Base-by-base conservation (phyloP, 179 eudicot genomes). In the Patellifolia procumbens region DNA sequence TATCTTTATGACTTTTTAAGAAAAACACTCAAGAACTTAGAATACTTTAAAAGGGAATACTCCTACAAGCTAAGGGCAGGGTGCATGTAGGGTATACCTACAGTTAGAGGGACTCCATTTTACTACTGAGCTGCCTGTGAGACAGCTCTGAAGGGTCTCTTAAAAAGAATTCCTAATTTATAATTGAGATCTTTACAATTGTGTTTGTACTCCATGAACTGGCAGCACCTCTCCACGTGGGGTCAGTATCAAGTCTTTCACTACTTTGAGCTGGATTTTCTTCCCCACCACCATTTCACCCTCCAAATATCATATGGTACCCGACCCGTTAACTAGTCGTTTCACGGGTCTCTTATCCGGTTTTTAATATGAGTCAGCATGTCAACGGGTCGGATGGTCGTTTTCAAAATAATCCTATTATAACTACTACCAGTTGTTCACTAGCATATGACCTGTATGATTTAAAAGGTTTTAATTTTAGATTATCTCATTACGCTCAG, bases 191-290 rank as follows among this genome's bases (percentile, higher is more conserved):
- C 70, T 62, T 71, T 60, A 77, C 61, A 77, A 70, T 16, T 43
- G 58, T 61, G 59, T 19, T 67, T 63, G 55, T 72, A 63, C 72
- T 9, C 10, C 17, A 53, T 79, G 78, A 73, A 73, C 77, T 73
- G 77, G 81, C 74, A 79, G 74, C 73, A 73, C 68, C 67, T 43
- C 59, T 66, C 68, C 78, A 73, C 77, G 81, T 79, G 81, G 80
- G 74, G 81, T 74, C 78, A 73, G 78, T 74, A 74, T 79, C 73
- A 56, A 68, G 39, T 74, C 42, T 35, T 65, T 67, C 62, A 74
- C 24, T 45, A 29, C 43, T 35, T 37, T 79, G 76, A 79, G 78
- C 81, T 79, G 81, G 58, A 56, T 73, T 49, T 79, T 60, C 39
- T 58, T 26, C 52, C 73, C 67, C 56, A 43, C 58, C 9, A 28